A percentile compares a stretch with the other conserved stretches of the same genome.
These are phyloP conservation scores for Silene latifolia DNA, from an alignment of 148 eudicot genomes.

Conservation along the genomic window DNA sequence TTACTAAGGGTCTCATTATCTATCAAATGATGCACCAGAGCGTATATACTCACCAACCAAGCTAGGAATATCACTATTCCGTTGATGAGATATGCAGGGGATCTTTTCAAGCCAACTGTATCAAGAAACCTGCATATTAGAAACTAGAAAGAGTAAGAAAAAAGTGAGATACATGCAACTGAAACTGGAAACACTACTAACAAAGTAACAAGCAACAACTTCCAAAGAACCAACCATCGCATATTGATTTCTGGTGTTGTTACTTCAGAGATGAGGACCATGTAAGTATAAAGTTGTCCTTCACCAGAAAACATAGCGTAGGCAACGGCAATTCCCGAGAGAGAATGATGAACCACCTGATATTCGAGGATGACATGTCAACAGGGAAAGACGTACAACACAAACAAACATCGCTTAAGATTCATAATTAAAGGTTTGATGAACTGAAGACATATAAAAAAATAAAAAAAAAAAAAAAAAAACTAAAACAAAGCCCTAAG, in stretches of 20 bases:
- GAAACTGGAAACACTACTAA: background rate
- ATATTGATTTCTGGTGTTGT: constrained; percentile 54
- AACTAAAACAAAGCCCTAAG: too few species aligned
- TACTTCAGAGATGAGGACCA: constrained; percentile 4
- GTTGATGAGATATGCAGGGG: constrained; percentile 81
- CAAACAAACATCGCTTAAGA: background rate
- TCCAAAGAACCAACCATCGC: constrained; percentile 58
- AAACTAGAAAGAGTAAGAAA: constrained; percentile 9
- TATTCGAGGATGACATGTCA: background rate
- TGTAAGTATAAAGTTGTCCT: constrained; percentile 92
- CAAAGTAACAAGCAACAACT: background rate
- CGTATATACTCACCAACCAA: constrained; percentile 80
- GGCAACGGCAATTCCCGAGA: constrained; percentile 84
- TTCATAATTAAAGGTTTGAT: background rate
- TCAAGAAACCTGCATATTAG: constrained; percentile 72
- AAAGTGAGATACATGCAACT: constrained; percentile 11
- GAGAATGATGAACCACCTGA: constrained; percentile 32
- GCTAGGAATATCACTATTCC: constrained; percentile 85
- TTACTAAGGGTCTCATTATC: background rate
- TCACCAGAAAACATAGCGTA: constrained; percentile 92
- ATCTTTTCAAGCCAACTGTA: constrained; percentile 83
- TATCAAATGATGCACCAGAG: background rate
- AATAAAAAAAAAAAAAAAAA: too few species aligned
- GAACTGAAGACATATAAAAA: too few species aligned
- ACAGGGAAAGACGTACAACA: background rate